phyloP scores from a whole-genome alignment of 805 yeast genomes.

The Sugiyamaella mastotermitis region DNA sequence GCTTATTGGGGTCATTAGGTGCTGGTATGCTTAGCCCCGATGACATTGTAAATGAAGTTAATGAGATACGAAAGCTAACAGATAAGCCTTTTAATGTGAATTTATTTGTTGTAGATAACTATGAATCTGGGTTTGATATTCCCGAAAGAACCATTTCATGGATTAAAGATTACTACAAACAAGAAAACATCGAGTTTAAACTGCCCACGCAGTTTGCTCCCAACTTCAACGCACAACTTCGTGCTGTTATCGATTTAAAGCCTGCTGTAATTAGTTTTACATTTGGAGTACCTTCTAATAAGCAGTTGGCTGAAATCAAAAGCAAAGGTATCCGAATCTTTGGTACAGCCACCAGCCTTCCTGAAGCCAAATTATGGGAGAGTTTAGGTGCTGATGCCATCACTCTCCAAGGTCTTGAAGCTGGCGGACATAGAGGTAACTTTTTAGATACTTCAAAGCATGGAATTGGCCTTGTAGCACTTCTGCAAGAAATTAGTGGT shows the following conservation, averaged over 20 bases:
- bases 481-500: conserved; percentile 19
- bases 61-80: conserved; percentile 10
- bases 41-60: conserved; percentile 13
- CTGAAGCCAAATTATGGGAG: conserved; percentile 35
- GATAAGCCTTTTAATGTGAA: conserved; percentile 21
- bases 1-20: conserved; percentile 49
- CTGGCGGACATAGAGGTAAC: conserved; percentile 61
- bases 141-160: conserved; percentile 7
- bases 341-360: conserved; percentile 41
- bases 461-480: conserved; percentile 29
- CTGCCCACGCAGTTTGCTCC: conserved; percentile 13
- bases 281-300: conserved; percentile 41
- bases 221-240: conserved; percentile 17
- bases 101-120: conserved; percentile 16
- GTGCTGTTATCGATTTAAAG: conserved; percentile 17
- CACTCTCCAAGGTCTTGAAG: conserved; percentile 53
- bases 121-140: background rate
- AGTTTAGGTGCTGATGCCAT: conserved; percentile 41
- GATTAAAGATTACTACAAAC: conserved; percentile 12
- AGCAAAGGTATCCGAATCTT: conserved; percentile 36
- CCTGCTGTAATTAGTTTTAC: conserved; percentile 49
- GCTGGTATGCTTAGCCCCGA: conserved; percentile 27
- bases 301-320: conserved; percentile 33
- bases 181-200: conserved; percentile 3
- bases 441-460: conserved; percentile 32